Conservation (phyloP, 148 eudicot species). For the Drosera capensis region DNA sequence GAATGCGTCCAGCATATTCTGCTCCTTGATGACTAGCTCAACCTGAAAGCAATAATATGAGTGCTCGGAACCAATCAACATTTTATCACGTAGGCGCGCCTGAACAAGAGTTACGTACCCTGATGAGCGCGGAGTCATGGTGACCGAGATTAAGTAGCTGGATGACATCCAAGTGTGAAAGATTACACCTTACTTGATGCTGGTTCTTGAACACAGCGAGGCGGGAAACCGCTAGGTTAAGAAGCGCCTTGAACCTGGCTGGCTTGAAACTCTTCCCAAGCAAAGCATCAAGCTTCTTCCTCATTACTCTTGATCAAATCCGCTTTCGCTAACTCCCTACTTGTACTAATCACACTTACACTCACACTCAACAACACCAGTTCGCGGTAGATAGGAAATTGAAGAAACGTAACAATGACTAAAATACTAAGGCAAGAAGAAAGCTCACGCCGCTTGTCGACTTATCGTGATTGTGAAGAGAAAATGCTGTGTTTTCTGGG, state of each 20-base stretch:
- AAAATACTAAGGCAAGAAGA: too few species aligned
- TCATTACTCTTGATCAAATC: slow-evolving; percentile 16
- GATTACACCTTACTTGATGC: slow-evolving; percentile 15
- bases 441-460: too few species aligned
- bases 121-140: slow-evolving; percentile 36
- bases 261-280: slow-evolving; percentile 28
- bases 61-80: background rate
- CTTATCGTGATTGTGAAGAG: too few species aligned
- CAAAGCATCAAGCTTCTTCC: slow-evolving; percentile 31
- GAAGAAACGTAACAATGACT: too few species aligned
- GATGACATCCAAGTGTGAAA: slow-evolving; percentile 28
- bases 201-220: slow-evolving; percentile 32
- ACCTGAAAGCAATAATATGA: slow-evolving; percentile 18
- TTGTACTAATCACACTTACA: too few species aligned
- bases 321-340: too few species aligned
- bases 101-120: slow-evolving; percentile 13
- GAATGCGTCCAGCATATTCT: slow-evolving; percentile 46
- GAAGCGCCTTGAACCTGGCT: slow-evolving; percentile 23
- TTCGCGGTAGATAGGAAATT: too few species aligned
- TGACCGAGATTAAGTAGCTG: slow-evolving; percentile 31
- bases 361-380: too few species aligned
- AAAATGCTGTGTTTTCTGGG: background rate
- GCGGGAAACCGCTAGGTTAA: slow-evolving; percentile 29
- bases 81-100: background rate
- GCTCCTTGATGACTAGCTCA: slow-evolving; percentile 57